Percentiles rank a stretch among this genome's conserved stretches.
These are phyloP conservation scores for Chamaecyparis obtusa DNA, from an alignment of 75 land plant genomes.

Conservation along the genomic window DNA sequence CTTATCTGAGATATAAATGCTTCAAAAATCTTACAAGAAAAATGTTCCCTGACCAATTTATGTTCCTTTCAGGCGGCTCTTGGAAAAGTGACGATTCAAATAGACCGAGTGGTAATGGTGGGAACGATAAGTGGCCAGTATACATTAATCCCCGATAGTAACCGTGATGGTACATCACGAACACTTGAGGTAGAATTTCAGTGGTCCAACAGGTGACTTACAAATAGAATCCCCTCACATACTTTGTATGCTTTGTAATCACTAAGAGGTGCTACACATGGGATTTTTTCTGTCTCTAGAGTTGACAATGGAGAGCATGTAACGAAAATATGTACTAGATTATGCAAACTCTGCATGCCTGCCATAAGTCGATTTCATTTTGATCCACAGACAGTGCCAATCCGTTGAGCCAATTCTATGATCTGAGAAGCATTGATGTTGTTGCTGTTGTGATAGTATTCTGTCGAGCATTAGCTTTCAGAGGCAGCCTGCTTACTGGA, in stretches of 20 bases:
- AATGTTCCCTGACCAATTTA: not conserved
- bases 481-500: not conserved
- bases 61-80: conserved; percentile 22
- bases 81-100: conserved; percentile 30
- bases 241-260: not conserved
- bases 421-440: not conserved
- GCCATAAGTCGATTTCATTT: not conserved
- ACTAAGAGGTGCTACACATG: not conserved
- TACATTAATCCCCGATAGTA: conserved; percentile 22
- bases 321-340: not conserved
- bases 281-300: not conserved
- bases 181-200: conserved; percentile 29
- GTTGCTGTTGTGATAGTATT: not conserved
- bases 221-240: not conserved
- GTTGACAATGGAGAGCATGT: not conserved
- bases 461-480: not conserved
- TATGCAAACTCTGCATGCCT: not conserved
- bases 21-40: not conserved
- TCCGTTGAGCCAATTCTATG: not conserved
- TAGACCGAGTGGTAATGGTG: conserved; percentile 26
- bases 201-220: conserved; percentile 24
- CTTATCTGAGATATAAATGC: not conserved
- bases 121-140: conserved; percentile 30
- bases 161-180: conserved; percentile 31
- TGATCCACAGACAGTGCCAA: not conserved